Base-by-base conservation (phyloP, 2,329 filamentous ascomycete genomes). In the Microdochium trichocladiopsis region DNA sequence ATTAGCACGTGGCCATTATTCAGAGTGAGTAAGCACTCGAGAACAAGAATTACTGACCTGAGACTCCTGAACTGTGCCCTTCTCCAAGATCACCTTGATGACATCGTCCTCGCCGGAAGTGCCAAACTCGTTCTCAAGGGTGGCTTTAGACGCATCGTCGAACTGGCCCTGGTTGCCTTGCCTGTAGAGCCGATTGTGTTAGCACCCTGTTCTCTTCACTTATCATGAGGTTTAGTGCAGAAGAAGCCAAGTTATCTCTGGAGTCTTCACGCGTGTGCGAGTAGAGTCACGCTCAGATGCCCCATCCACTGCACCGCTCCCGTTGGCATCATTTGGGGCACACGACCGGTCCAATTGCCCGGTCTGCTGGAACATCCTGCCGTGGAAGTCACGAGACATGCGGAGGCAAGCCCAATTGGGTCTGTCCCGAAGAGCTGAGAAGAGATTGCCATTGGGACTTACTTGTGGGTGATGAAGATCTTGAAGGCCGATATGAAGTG, bases 391-490 rank as follows among this genome's bases (percentile, higher is more conserved):
- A n/a, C n/a, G n/a, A n/a, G n/a, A n/a, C n/a, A n/a, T n/a, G n/a
- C n/a, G n/a, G n/a, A n/a, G 24, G 16, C 47, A 25, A 45, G 49
- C 25, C 49, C 24, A 31, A 51, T 21, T 43, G 45, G 51, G 52
- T n/a, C 23, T 18, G 33, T 16, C 51, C 54, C n/a, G n/a, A n/a
- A n/a, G n/a, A n/a, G n/a, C n/a, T n/a, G n/a, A n/a, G n/a, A n/a
- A n/a, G n/a, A n/a, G n/a, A n/a, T n/a, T n/a, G n/a, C n/a, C n/a
- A n/a, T n/a, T n/a, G n/a, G n/a, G 58, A 76, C 88, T 74, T 79
- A 96, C 92, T 86, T 88, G 76, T 95, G 88, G 33, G 91, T 95
- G 45, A 87, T 76, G 65, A 96, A 95, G 65, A 99, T 78, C 79
- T 95, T 89, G 79, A 90, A 97, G 8, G 87, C 80, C 53, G 86